These are phyloP conservation scores for Flaveria sonorensis DNA, from an alignment of 129 eudicot species.

Conservation along the genomic window DNA sequence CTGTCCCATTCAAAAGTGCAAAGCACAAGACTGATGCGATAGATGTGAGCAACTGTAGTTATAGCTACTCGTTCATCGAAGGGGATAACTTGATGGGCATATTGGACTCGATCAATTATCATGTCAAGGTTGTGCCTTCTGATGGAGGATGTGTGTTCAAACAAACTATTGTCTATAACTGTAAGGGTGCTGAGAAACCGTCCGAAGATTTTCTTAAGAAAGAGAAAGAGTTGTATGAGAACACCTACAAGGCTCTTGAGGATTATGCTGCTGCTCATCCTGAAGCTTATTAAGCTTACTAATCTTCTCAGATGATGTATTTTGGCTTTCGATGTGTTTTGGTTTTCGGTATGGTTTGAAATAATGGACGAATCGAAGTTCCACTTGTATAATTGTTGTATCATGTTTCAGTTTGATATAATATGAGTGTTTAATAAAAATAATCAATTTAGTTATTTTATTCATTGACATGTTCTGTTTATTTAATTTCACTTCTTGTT, in stretches of 20 bases:
- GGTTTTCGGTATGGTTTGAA: not conserved
- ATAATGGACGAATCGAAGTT: not conserved
- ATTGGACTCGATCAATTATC: conserved; percentile 10
- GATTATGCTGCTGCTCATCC: conserved; percentile 9
- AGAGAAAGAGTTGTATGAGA: conserved; percentile 12
- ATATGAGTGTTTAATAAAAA: too few species aligned
- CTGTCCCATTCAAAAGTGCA: conserved; percentile 13
- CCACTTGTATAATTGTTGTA: not conserved
- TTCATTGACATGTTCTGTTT: too few species aligned
- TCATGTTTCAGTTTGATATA: too few species aligned
- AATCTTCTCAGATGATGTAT: not conserved
- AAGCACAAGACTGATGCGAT: conserved; percentile 1
- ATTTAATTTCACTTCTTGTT: too few species aligned
- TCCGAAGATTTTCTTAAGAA: conserved; percentile 2
- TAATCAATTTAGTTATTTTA: too few species aligned
- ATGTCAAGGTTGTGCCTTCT: conserved; percentile 15
- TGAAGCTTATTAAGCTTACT: not conserved
- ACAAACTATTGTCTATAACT: not conserved
- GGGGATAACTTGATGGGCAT: conserved; percentile 21
- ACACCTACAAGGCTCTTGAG: conserved; percentile 3
- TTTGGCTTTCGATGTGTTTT: not conserved
- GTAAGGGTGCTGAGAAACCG: conserved; percentile 20
- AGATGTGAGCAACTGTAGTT: conserved; percentile 1
- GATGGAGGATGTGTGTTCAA: conserved; percentile 18
- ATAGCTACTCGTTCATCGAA: conserved; percentile 5